Percentiles rank a stretch among this genome's conserved stretches.
These are phyloP conservation scores for Magnaporthales sp. DNA, from an alignment of 2,329 filamentous ascomycete species.

Conservation along the genomic window DNA sequence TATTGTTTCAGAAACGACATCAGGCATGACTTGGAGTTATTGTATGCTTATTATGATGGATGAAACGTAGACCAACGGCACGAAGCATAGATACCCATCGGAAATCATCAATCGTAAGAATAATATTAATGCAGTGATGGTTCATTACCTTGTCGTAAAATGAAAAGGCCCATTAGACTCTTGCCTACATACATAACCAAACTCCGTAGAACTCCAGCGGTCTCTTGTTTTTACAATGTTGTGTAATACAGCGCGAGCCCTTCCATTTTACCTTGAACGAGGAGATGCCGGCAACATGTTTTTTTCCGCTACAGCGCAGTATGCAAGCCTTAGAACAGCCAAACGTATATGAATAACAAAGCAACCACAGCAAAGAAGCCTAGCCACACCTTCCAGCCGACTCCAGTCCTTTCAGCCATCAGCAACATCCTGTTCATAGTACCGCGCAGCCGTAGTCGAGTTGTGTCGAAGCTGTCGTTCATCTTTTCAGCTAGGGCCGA, in stretches of 20 bases:
- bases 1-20: not conserved
- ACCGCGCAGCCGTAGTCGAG: conserved; percentile 68
- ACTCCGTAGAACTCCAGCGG: not conserved
- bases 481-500: conserved; percentile 86
- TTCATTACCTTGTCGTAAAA: not conserved
- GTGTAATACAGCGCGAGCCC: not conserved
- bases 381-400: conserved; percentile 92
- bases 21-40: not conserved
- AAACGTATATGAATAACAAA: conserved; percentile 83
- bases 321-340: conserved; percentile 57
- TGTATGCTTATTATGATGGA: not conserved
- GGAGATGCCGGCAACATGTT: not conserved
- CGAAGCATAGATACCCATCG: not conserved
- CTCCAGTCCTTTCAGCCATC: conserved; percentile 91
- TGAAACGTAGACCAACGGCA: not conserved
- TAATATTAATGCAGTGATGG: not conserved
- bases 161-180: not conserved
- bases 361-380: conserved; percentile 78
- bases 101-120: not conserved
- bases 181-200: not conserved
- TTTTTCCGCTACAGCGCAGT: not conserved
- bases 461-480: conserved; percentile 89
- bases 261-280: not conserved
- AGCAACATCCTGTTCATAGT: conserved; percentile 97
- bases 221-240: not conserved